A percentile compares a stretch with the other conserved stretches of the same genome.
phyloP scores from a whole-genome alignment of 768 basidiomycete genomes.

The Pleurotus tuoliensis region DNA sequence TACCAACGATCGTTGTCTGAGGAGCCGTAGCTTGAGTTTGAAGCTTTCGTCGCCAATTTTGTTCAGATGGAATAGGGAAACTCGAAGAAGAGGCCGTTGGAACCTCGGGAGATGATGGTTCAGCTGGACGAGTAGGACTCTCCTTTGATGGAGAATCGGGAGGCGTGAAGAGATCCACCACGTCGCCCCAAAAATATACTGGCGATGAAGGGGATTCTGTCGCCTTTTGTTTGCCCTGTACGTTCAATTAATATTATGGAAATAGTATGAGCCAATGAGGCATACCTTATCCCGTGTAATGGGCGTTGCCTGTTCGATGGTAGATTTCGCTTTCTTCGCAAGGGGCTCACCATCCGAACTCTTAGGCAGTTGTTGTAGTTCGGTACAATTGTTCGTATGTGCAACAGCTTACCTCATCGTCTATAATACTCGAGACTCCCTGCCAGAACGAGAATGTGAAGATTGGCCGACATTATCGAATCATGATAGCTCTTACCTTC shows the following conservation, averaged over 20 bases:
- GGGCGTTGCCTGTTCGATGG: not conserved
- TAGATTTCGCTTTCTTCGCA: slow-evolving; percentile 2
- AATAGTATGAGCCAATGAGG: not conserved
- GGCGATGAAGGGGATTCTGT: not conserved
- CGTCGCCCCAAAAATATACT: not conserved
- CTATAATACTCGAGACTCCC: not conserved
- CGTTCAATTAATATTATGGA: not conserved
- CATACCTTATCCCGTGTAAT: not conserved
- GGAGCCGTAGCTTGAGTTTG: slow-evolving; percentile 15
- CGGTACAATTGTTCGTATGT: not conserved
- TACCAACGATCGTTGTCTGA: slow-evolving; percentile 19
- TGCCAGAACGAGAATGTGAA: not conserved
- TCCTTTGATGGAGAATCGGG: not conserved
- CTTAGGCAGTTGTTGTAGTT: not conserved
- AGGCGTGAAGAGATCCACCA: not conserved
- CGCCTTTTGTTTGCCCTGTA: slow-evolving; percentile 12
- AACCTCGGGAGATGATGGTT: not conserved
- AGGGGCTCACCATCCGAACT: slow-evolving; percentile 3
- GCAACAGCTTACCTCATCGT: not conserved
- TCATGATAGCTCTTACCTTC: not conserved
- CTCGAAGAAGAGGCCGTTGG: slow-evolving; percentile 7
- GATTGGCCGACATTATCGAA: too few relatives aligned
- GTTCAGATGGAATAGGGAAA: slow-evolving; percentile 14
- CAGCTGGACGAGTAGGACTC: not conserved
- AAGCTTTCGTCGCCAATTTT: slow-evolving; percentile 16